These are phyloP conservation scores for Myxozyma vanderwaltii DNA, from an alignment of 805 yeast genomes.

Conservation along the genomic window DNA sequence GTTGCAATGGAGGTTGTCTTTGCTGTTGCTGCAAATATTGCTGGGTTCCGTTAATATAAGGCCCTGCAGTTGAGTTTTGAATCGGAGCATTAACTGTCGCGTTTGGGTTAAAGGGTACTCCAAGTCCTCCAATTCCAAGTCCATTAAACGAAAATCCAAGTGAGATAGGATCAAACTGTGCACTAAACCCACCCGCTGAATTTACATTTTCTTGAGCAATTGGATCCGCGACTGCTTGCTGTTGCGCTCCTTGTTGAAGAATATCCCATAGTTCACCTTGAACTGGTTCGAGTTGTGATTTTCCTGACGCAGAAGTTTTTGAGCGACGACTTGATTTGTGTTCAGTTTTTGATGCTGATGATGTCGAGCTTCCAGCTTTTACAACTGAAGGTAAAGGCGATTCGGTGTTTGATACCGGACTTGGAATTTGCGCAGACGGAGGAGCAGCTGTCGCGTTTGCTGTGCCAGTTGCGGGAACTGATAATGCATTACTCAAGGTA, in stretches of 20 bases:
- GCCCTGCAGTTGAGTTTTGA: neutral
- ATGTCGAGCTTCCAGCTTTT: neutral
- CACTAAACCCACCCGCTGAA: neutral
- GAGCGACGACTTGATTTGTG: neutral
- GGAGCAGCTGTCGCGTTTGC: constrained; percentile 2
- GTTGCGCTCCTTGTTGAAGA: constrained; percentile 29
- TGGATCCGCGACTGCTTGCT: constrained; percentile 5
- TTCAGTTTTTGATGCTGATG: neutral
- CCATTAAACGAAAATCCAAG: constrained; percentile 4
- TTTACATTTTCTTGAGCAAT: neutral
- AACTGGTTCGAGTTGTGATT: constrained; percentile 16
- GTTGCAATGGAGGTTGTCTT: neutral
- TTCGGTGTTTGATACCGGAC: neutral
- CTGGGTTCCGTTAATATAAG: neutral
- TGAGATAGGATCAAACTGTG: constrained; percentile 6
- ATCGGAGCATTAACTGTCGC: neutral
- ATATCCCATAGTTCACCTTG: constrained; percentile 33
- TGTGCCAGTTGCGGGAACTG: neutral
- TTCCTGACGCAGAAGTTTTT: neutral
- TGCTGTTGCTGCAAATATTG: neutral
- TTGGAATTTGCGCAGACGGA: constrained; percentile 1
- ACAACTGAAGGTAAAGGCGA: neutral
- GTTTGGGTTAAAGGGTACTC: neutral
- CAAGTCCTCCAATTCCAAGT: constrained; percentile 10
- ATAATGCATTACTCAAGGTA: neutral